Percentiles rank a stretch among this genome's conserved stretches.
phyloP scores from a whole-genome alignment of 2,329 filamentous ascomycete genomes.

The Akanthomyces dipterigenus region DNA sequence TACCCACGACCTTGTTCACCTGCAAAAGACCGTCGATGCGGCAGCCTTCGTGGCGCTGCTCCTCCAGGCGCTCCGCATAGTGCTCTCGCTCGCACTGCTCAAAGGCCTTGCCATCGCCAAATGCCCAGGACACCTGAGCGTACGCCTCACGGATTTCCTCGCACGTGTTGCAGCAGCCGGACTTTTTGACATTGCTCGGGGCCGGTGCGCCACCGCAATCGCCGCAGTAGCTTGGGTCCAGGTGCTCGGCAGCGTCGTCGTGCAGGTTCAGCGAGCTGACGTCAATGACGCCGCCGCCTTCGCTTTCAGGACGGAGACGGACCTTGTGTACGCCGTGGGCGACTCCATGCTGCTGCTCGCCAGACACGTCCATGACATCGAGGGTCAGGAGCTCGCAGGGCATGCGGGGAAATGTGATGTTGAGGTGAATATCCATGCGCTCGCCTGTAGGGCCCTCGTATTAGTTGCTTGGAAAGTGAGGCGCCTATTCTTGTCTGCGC shows the following conservation, averaged over 20 bases:
- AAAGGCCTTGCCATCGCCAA: slow-evolving; percentile 83
- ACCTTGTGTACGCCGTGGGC: slow-evolving; percentile 91
- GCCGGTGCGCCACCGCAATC: slow-evolving; percentile 81
- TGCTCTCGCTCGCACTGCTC: slow-evolving; percentile 95
- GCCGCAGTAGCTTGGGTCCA: slow-evolving; percentile 89
- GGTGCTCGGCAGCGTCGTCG: slow-evolving; percentile 65
- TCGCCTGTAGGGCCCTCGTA: slow-evolving; percentile 54
- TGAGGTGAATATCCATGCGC: slow-evolving; percentile 98
- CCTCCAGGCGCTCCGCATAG: slow-evolving; percentile 81
- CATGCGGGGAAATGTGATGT: slow-evolving; percentile 88
- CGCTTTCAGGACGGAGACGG: slow-evolving; percentile 61
- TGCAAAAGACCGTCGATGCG: slow-evolving; percentile 85
- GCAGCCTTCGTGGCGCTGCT: slow-evolving; percentile 86
- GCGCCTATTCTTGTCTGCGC: background rate
- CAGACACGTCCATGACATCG: slow-evolving; percentile 98
- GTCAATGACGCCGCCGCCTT: slow-evolving; percentile 74
- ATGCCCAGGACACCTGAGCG: slow-evolving; percentile 82
- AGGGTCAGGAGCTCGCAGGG: slow-evolving; percentile 94
- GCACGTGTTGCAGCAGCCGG: slow-evolving; percentile 95
- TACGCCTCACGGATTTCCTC: slow-evolving; percentile 96
- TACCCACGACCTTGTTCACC: slow-evolving; percentile 97
- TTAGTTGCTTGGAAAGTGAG: slow-evolving; percentile 16
- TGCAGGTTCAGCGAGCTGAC: slow-evolving; percentile 57
- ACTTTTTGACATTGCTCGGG: slow-evolving; percentile 64
- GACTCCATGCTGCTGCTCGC: slow-evolving; percentile 91